Base-by-base conservation (phyloP, 208 protist species). In the Leishmania arabica region DNA sequence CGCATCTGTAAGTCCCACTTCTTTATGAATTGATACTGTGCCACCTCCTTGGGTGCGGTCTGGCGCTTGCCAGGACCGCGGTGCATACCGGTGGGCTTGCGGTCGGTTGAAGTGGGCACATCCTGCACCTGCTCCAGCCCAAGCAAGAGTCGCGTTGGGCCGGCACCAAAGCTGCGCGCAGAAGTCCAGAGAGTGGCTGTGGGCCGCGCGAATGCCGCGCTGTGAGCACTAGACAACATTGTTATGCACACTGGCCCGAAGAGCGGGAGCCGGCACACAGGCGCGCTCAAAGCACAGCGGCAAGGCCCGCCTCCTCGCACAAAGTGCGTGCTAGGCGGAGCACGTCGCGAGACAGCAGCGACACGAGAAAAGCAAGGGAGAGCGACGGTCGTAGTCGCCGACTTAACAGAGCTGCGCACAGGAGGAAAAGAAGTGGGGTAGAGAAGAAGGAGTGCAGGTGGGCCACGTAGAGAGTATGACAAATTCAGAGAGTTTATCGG, bases 61-160 rank as follows among this genome's bases (percentile, higher is more conserved):
- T 97, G 95, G 0, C 95, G 93, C 80, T 95, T 95, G 17, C 92
- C 92, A 40, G 95, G 95, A 56, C 95, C 95, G 21, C 95, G 92
- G 70, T 98, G 95, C 69, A 97, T 76, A 69, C 93, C 93, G 47
- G 72, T 80, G 3, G 95, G 95, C 71, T 93, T 91, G 72, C 95
- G 90, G 75, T 88, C 88, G 7, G 95, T 97, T 0, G 95, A 98
- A 49, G 84, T 92, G 21, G 95, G 95, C 34, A 98, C 86, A 69
- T 98, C 95, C 80, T 97, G 88, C 68, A 97, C 75, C 86, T 98
- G 95, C 82, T 98, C 92, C 31, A 97, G 76, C 11, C 92, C 93
- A 42, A 84, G 84, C 6, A 84, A 56, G 3, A 79, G 68, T 15
- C 64, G 58, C 11, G 90, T 96, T 17, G 74, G 78, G 42, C 69